Percentiles rank a stretch among this genome's conserved stretches.
Conservation (phyloP, 805 yeast species). For the Yarrowia sp. region DNA sequence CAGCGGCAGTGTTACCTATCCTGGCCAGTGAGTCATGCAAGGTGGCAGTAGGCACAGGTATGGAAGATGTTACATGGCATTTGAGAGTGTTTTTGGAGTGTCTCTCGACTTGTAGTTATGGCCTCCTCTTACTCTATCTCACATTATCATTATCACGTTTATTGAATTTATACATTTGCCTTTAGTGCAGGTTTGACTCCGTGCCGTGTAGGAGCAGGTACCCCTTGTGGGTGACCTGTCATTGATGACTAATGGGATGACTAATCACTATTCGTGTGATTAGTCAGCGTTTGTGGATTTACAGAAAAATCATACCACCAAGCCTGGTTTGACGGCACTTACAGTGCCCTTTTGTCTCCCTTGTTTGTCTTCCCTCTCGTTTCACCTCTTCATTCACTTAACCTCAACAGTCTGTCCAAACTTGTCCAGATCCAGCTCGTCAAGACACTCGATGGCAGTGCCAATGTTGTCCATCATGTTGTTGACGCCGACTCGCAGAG, state of each 20-base stretch:
- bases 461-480: constrained; percentile 77
- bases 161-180: constrained; percentile 6
- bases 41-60: neutral
- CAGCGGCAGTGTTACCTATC: neutral
- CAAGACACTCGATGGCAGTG: constrained; percentile 80
- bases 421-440: constrained; percentile 56
- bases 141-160: neutral
- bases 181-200: constrained; percentile 7
- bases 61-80: too few relatives aligned
- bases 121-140: too few relatives aligned
- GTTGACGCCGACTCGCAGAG: constrained; percentile 83
- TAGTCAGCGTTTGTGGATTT: neutral
- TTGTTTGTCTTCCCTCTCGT: neutral
- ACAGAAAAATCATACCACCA: too few relatives aligned
- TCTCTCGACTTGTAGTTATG: too few relatives aligned
- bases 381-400: neutral
- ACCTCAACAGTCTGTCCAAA: constrained; percentile 11
- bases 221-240: neutral
- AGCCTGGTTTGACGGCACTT: neutral
- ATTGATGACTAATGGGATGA: too few relatives aligned
- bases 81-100: too few relatives aligned
- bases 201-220: constrained; percentile 14
- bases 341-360: neutral
- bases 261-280: neutral
- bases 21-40: constrained; percentile 10